Conservation (phyloP, 768 basidiomycete species). For the Roridomyces roridus region DNA sequence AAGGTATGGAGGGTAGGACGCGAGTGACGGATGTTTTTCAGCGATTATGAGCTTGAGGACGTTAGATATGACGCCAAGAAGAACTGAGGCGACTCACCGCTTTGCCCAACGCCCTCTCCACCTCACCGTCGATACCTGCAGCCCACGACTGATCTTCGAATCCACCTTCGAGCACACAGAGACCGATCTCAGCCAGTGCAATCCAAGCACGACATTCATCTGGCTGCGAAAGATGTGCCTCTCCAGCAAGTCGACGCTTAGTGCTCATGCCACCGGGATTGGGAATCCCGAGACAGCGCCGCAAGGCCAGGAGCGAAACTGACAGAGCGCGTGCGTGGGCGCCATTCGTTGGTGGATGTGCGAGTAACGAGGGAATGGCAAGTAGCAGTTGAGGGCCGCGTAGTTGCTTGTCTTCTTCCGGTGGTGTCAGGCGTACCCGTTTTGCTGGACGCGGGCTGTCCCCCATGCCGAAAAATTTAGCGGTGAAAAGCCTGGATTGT, state of each 20-base stretch:
- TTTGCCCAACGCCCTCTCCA: conserved; percentile 72
- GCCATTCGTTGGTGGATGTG: conserved; percentile 69
- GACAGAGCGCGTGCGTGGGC: conserved; percentile 60
- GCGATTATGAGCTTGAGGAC: conserved; percentile 53
- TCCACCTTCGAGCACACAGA: conserved; percentile 58
- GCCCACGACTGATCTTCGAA: conserved; percentile 51
- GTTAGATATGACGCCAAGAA: not conserved
- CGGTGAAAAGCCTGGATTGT: too few species aligned
- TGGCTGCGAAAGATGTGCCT: conserved; percentile 9
- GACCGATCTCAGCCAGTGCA: conserved; percentile 70
- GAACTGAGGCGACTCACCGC: conserved; percentile 54
- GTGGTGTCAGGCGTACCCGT: conserved; percentile 31
- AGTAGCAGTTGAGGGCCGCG: conserved; percentile 51
- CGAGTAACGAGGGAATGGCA: conserved; percentile 62
- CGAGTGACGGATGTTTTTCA: conserved; percentile 72
- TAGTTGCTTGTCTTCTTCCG: conserved; percentile 1
- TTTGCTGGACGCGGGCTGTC: conserved; percentile 42
- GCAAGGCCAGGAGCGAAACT: conserved; percentile 60
- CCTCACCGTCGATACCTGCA: conserved; percentile 61
- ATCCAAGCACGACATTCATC: conserved; percentile 76
- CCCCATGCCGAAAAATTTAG: conserved; percentile 7
- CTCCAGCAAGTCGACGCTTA: not conserved
- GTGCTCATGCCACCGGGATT: conserved; percentile 43
- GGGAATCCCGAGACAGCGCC: conserved; percentile 56
- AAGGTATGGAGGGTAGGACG: conserved; percentile 63